Base-by-base conservation (phyloP, 495 filamentous ascomycete genomes). In the Geoglossum glabrum region DNA sequence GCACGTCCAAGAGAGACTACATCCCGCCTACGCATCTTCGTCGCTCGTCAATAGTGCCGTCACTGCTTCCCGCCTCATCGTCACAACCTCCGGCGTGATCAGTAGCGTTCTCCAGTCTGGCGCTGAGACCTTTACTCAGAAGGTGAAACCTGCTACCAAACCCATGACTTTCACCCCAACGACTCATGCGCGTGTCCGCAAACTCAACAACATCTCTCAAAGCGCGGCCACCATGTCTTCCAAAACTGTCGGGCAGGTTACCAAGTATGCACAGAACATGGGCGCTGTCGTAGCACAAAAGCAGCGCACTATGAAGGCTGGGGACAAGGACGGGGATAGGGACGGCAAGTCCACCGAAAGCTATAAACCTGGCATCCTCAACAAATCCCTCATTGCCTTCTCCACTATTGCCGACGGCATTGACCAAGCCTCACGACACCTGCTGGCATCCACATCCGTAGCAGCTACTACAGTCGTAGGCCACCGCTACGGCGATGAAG, bases 301-400 rank as follows among this genome's bases (percentile, higher is more conserved):
- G 50, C 64, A 70, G n/a, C 65, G 69, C 26, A 60, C 62, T 3
- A 63, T 67, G 13, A 81, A 76, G 62, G 77, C 77, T 0, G 26
- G 28, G 15, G 43, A 67, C 15, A 81, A 76, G 62, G 77, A 77
- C 0, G 26, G 28, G 15, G 43, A 47, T 23, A 73, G 72, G 28
- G 82, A 82, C 38, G 76, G 76, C n/a, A 77, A 79, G 43, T 74
- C 78, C n/a, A 64, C 76, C 19, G 71, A 75, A 0, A 71, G 73
- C 15, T 88, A 87, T 68, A 94, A 95, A 68, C 90, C 92, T 0
- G 90, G 92, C 7, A 70, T 98, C 27, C 66, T 98, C 59, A 97
- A 98, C 68, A 97, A 96, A 71, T 85, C 80, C 36, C 72, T 98
- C 73, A 95, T 98, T 69, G 92, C 92, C 0, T 98, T 97, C 67